Evolutionary conservation across 2,329 filamentous ascomycete species (phyloP).

Genomic region (Scortechinia acanthostroma): DNA sequence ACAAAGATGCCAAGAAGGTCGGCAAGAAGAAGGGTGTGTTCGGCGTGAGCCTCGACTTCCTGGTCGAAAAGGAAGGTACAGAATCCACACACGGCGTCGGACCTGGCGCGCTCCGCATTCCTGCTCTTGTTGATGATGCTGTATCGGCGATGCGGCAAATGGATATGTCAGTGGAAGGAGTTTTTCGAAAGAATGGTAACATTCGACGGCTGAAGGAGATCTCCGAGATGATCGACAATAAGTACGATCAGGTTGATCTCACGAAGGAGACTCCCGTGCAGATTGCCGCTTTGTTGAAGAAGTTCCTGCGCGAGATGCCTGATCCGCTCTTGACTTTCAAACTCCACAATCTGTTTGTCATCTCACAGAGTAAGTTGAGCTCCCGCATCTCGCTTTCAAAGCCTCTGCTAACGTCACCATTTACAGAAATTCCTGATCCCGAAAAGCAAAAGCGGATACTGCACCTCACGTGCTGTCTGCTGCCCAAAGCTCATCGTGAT

Average conservation of each 20-base stretch:
- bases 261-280: slow-evolving; percentile 87
- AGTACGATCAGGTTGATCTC: slow-evolving; percentile 78
- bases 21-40: slow-evolving; percentile 92
- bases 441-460: slow-evolving; percentile 78
- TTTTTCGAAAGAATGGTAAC: slow-evolving; percentile 98
- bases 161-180: slow-evolving; percentile 96
- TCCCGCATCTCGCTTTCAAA: neutral
- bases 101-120: slow-evolving; percentile 81
- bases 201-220: slow-evolving; percentile 87
- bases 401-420: neutral
- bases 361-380: slow-evolving; percentile 33
- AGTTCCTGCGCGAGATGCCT: slow-evolving; percentile 87
- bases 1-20: slow-evolving; percentile 70
- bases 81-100: slow-evolving; percentile 97
- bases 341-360: slow-evolving; percentile 82
- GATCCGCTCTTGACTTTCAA: slow-evolving; percentile 94
- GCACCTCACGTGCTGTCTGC: slow-evolving; percentile 82
- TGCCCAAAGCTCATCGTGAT: slow-evolving; percentile 88
- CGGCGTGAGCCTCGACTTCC: slow-evolving; percentile 77
- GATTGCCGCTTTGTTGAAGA: slow-evolving; percentile 86
- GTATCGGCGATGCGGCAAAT: slow-evolving; percentile 94
- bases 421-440: slow-evolving; percentile 74
- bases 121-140: slow-evolving; percentile 89
- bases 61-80: slow-evolving; percentile 87
- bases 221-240: slow-evolving; percentile 79